phyloP scores from a whole-genome alignment of 257 asterid genomes.

The Capsicum pubescens region DNA sequence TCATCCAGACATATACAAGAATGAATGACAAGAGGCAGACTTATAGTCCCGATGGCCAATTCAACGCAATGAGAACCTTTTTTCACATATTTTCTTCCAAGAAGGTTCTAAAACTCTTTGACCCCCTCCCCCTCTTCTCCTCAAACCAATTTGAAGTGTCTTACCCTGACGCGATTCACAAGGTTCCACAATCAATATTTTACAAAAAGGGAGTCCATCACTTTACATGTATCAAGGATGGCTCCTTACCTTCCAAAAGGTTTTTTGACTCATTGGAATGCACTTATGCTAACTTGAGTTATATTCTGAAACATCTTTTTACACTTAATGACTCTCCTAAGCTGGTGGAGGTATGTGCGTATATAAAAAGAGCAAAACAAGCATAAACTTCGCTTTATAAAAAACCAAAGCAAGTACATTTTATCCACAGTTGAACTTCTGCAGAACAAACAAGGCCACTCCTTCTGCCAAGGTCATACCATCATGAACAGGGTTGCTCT shows the following conservation, averaged over 20 bases:
- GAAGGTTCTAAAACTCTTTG: no score
- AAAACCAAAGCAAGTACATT: not conserved
- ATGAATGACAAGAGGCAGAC: no score
- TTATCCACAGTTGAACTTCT: not conserved
- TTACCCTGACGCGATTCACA: not conserved
- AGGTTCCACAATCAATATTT: not conserved
- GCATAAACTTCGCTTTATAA: not conserved
- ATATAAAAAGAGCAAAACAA: not conserved
- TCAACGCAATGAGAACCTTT: no score
- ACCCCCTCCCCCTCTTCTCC: no score
- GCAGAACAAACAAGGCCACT: not conserved
- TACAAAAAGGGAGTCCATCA: not conserved
- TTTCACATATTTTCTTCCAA: no score
- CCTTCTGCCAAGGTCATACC: not conserved
- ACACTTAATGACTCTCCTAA: not conserved
- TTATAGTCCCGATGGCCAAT: no score
- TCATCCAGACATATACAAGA: no score
- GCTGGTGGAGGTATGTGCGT: not conserved
- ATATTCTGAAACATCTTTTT: conserved; percentile 2
- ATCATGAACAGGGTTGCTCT: not conserved
- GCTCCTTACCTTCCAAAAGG: not conserved
- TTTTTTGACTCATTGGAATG: not conserved
- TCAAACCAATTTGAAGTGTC: not conserved
- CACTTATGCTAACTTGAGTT: not conserved
- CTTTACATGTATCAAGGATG: not conserved